Evolutionary conservation across 176 grass and related monocot genomes (phyloP), one percentile per base, ranked within the genome.

Genomic region (Oropetium thomaeum): DNA sequence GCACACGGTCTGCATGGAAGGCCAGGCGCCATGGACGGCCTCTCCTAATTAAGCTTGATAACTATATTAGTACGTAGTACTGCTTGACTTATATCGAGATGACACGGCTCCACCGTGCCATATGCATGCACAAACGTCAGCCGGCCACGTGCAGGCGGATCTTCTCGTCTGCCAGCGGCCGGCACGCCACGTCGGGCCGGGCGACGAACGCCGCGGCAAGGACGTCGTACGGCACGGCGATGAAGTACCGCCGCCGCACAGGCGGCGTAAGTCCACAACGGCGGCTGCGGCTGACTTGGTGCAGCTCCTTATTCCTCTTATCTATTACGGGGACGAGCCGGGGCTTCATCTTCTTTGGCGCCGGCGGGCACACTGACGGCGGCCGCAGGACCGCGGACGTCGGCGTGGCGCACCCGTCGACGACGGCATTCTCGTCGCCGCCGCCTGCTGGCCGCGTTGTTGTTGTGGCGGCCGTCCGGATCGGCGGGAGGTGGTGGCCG

Each of bases 311-410:
- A n/a, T n/a, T 83, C 69, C 53, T 74, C 26, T 37, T 3, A n/a
- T n/a, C n/a, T n/a, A n/a, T n/a, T n/a, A n/a, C n/a, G n/a, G n/a
- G 62, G 44, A 4, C 33, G 67, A n/a, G 58, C 80, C 43, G 77
- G 10, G 79, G 83, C 66, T 90, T 90, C 76, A 51, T 83, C 51
- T 90, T 90, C 76, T 52, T 83, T 42, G 88, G 88, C 16, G 88
- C 80, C 14, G 84, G 80, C 10, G 88, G 88, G 84, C 80, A 84
- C 58, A 78, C 23, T 0, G 31, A 10, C 16, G 84, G 63, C 22
- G 43, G 27, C 28, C 40, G 65, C 40, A 84, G 53, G 40, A 60
- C 71, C 5, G 35, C 58, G 25, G 71, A 55, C 58, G 65, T 90
- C 29, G 88, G 88, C 58, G 88, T 90, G 12, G 65, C n/a, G 14